Evolutionary conservation across 768 basidiomycete genomes (phyloP).

Genomic region (Auriscalpium microsporum): DNA sequence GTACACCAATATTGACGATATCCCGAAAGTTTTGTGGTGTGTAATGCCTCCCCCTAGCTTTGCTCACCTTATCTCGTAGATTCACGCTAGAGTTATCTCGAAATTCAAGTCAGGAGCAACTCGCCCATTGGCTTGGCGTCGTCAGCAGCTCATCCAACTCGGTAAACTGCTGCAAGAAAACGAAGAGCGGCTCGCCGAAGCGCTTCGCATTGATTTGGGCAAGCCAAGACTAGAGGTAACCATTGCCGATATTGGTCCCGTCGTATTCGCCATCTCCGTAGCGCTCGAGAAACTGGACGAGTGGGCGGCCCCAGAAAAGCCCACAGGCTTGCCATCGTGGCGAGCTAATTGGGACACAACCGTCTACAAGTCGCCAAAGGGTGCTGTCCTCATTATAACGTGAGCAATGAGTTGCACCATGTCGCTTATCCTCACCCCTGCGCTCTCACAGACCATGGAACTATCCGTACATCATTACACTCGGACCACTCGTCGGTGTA

Average conservation of each 20-base stretch:
- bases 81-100: constrained; percentile 9
- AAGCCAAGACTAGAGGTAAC: constrained; percentile 16
- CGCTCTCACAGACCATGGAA: constrained; percentile 11
- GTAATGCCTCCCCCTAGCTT: not conserved
- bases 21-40: not conserved
- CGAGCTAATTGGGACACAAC: constrained; percentile 17
- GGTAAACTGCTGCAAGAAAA: constrained; percentile 21
- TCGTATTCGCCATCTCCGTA: constrained; percentile 8
- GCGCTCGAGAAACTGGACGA: constrained; percentile 18
- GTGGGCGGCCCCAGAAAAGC: constrained; percentile 17
- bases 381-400: constrained; percentile 17
- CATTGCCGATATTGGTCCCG: constrained; percentile 14
- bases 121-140: constrained; percentile 18
- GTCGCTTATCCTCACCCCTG: not conserved
- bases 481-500: constrained; percentile 19
- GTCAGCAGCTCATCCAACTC: constrained; percentile 19
- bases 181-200: constrained; percentile 12
- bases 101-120: constrained; percentile 19
- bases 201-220: constrained; percentile 17
- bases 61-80: not conserved
- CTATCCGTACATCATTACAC: constrained; percentile 8
- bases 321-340: constrained; percentile 1
- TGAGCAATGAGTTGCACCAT: not conserved
- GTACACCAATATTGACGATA: constrained; percentile 2
- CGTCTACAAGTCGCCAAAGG: constrained; percentile 19